Conservation (phyloP, 1,139 yeast genomes). For the Candida sanyaensis region DNA sequence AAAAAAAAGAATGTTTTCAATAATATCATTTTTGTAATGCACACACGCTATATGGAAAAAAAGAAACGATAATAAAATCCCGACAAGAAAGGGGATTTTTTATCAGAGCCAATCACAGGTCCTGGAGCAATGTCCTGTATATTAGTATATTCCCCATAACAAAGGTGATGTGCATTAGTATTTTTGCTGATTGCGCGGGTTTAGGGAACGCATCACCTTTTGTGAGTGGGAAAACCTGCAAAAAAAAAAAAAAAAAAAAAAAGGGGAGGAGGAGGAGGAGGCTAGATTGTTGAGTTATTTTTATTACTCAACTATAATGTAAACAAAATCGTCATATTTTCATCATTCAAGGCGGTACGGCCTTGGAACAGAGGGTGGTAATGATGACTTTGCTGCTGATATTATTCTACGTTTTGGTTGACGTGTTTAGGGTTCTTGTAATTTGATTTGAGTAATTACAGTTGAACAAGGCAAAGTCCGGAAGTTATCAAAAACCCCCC, state of each 20-base stretch:
- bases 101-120: conserved; percentile 10
- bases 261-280: background rate
- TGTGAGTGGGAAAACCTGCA: background rate
- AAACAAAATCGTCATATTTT: too few relatives aligned
- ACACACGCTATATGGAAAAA: background rate
- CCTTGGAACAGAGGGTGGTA: too few relatives aligned
- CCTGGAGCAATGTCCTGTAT: conserved; percentile 5
- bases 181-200: background rate
- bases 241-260: too few relatives aligned
- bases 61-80: conserved; percentile 1
- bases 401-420: too few relatives aligned
- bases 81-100: background rate
- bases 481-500: too few relatives aligned
- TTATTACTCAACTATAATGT: too few relatives aligned
- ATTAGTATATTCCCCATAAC: background rate
- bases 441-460: too few relatives aligned
- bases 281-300: too few relatives aligned
- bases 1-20: background rate
- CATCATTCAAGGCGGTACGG: too few relatives aligned
- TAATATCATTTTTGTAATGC: conserved; percentile 3
- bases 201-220: conserved; percentile 1
- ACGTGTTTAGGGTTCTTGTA: too few relatives aligned
- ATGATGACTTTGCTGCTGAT: too few relatives aligned
- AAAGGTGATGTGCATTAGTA: background rate
- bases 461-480: too few relatives aligned